phyloP scores from a whole-genome alignment of 116 monocot genomes.

The Zostera marina region DNA sequence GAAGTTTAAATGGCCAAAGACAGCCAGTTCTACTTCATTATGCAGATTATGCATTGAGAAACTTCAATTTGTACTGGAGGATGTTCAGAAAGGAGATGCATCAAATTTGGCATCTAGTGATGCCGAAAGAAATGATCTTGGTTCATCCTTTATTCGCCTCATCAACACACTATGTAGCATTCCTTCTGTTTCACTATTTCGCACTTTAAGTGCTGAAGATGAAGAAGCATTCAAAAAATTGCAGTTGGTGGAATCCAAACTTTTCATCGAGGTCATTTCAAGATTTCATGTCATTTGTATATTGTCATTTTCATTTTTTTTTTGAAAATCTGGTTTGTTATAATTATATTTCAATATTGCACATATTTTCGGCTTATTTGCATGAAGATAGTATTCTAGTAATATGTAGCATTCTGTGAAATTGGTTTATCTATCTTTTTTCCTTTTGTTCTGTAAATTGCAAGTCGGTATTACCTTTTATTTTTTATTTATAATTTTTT shows the following conservation, averaged over 20 bases:
- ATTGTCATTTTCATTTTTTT: not conserved
- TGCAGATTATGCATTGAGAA: slow-evolving; percentile 69
- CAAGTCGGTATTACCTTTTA: not conserved
- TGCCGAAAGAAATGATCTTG: slow-evolving; percentile 56
- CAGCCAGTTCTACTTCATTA: slow-evolving; percentile 51
- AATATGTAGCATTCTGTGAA: too few species aligned
- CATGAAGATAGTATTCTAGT: too few species aligned
- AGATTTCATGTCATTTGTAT: not conserved
- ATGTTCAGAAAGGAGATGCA: slow-evolving; percentile 70
- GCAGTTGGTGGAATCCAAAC: slow-evolving; percentile 38
- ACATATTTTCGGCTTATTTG: too few species aligned
- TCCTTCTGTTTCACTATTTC: slow-evolving; percentile 87
- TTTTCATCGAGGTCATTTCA: slow-evolving; percentile 51
- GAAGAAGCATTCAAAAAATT: slow-evolving; percentile 67
- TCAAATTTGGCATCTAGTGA: slow-evolving; percentile 10
- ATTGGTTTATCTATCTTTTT: too few species aligned
- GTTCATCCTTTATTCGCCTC: slow-evolving; percentile 68
- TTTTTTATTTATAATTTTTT: not conserved
- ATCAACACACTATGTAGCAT: slow-evolving; percentile 63
- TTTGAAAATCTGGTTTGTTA: too few species aligned
- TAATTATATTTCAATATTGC: too few species aligned
- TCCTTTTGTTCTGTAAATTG: too few species aligned
- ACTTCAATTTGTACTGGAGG: slow-evolving; percentile 73
- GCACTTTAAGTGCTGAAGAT: slow-evolving; percentile 59
- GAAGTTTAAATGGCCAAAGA: slow-evolving; percentile 92